Conservation (phyloP, 306 rosid genomes). For the Amphicarpaea edgeworthii region DNA sequence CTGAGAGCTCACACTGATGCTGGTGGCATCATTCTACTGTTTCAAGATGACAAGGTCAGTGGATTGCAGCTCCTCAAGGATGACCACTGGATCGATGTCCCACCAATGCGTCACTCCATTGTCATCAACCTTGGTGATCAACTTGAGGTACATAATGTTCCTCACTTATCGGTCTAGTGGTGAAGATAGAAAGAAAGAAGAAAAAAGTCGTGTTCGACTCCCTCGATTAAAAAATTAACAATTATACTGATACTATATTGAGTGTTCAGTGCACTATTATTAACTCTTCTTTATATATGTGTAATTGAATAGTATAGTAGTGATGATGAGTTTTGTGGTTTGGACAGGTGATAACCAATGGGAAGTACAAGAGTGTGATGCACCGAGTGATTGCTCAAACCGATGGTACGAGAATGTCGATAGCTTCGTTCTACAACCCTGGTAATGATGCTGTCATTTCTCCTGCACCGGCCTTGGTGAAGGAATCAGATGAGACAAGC, state of each 20-base stretch:
- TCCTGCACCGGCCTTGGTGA: conserved; percentile 80
- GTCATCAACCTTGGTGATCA: conserved; percentile 98
- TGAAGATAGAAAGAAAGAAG: no score
- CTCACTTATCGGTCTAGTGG: no score
- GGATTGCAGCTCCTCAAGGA: conserved; percentile 97
- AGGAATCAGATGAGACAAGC: conserved; percentile 54
- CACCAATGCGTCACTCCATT: conserved; percentile 95
- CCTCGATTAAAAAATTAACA: no score
- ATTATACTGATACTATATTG: no score
- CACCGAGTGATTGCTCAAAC: conserved; percentile 84
- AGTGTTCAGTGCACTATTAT: no score
- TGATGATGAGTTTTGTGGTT: background rate
- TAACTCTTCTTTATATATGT: background rate
- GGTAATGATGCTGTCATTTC: conserved; percentile 83
- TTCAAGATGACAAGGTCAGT: conserved; percentile 96
- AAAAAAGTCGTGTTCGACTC: no score
- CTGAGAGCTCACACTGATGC: conserved; percentile 98
- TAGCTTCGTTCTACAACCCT: conserved; percentile 96
- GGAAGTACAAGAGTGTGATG: conserved; percentile 87
- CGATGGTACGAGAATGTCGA: conserved; percentile 85
- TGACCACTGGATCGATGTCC: conserved; percentile 88
- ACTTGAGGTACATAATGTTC: conserved; percentile 93
- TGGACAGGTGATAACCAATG: conserved; percentile 83
- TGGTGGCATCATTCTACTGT: conserved; percentile 92
- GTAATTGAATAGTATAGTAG: background rate